Base-by-base conservation (phyloP, 352 stramenopile species). In the Pythium chondricola region DNA sequence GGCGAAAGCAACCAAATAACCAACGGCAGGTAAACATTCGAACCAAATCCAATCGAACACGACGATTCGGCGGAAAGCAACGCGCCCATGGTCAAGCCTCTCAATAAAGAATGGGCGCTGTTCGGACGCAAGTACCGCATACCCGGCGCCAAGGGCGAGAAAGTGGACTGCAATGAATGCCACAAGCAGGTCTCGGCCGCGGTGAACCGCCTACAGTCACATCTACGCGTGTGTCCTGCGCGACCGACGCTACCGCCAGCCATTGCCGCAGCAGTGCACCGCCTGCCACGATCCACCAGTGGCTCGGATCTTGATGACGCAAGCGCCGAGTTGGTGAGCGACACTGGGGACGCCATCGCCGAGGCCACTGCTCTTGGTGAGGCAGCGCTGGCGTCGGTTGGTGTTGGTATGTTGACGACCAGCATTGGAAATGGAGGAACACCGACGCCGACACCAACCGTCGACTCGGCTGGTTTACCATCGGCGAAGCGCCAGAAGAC, bases 51-150 rank as follows among this genome's bases (percentile, higher is more conserved):
- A 45, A 45, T 31, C 42, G 8, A 48, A 45, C 39, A 21, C 33
- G 25, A 42, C n/a, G n/a, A n/a, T n/a, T n/a, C n/a, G n/a, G n/a
- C n/a, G n/a, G n/a, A n/a, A n/a, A n/a, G n/a, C n/a, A n/a, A n/a
- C n/a, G n/a, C n/a, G 18, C 21, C 30, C 9, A 86, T 86, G 74
- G 69, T 80, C 10, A 78, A 74, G 55, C 65, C 60, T 18, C 60
- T 81, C 9, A 81, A 79, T 45, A 77, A 83, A 49, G 71, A 83
- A 69, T 86, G 74, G 74, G 63, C 77, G 65, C 55, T 83, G 60
- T 86, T 86, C 43, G 71, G 74, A 3, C 48, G 40, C 22, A 77
- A 65, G 61, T 86, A 86, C 56, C 65, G 69, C 47, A 62, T 83
- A 14, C 20, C 42, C 1, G 71, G 58, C 50, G 71, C 74, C 49